Evolutionary conservation across 2,329 filamentous ascomycete species (phyloP), one percentile per base, ranked within the genome.

Genomic region (Ascochyta fabae): DNA sequence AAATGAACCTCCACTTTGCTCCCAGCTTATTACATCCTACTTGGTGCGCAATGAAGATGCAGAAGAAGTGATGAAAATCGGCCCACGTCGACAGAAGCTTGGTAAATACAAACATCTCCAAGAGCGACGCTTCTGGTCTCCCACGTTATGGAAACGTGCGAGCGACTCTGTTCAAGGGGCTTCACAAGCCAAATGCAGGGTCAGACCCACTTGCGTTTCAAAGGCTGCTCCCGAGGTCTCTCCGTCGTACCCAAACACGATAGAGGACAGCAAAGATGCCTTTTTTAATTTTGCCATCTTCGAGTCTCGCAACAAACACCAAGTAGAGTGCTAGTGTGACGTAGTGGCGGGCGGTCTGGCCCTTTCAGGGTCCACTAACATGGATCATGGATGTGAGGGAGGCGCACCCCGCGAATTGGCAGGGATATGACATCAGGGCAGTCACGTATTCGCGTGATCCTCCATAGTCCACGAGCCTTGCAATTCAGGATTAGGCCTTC

Each of bases 341-440:
- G 33, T 44, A 39, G 33, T 9, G 4, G 27, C 9, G 15, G 19
- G 3, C 10, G 36, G 43, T 42, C 31, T 48, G 47, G 42, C 41
- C 29, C 33, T 27, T 12, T 23, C 47, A 48, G 53, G 53, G 47
- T 56, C 53, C 48, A 50, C 29, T 42, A 15, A 33, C 41, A n/a
- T 49, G 53, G 53, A 27, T 51, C 48, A 47, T 33, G 47, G 42
- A 26, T 31, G 36, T 35, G 52, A 33, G 42, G 35, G 23, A 50
- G 35, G 52, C 35, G 47, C 38, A 43, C 47, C 53, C 53, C 47
- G 42, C 42, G 47, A 39, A 35, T 47, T 47, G 8, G 48, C 53
- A 47, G 43, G 53, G 53, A 56, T 39, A 39, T 56, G 53, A 56
- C 53, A 47, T 56, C 42, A 42, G 15, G 33, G 40, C 24, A 31